phyloP scores from a whole-genome alignment of 768 basidiomycete genomes.

The Russula sp. region DNA sequence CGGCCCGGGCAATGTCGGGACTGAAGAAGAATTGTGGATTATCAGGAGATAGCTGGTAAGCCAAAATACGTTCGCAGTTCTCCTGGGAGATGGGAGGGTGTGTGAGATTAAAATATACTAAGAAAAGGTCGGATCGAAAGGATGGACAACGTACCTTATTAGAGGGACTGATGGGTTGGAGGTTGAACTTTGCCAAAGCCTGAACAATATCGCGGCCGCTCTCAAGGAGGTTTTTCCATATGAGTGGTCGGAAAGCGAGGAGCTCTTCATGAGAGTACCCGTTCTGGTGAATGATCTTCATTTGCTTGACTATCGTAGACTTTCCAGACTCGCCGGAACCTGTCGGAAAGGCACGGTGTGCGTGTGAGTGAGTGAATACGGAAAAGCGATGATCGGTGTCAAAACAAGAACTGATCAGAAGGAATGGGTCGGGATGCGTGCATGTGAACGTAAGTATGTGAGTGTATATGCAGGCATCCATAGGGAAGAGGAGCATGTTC shows the following conservation, averaged over 20 bases:
- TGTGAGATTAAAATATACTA: conserved; percentile 15
- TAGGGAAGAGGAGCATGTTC: background rate
- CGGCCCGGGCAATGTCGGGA: conserved; percentile 67
- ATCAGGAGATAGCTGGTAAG: conserved; percentile 46
- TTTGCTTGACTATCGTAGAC: conserved; percentile 95
- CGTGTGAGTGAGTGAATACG: conserved; percentile 6
- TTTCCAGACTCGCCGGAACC: conserved; percentile 96
- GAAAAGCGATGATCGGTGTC: conserved; percentile 1
- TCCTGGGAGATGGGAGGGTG: conserved; percentile 30
- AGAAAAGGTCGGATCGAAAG: background rate
- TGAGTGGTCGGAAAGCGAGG: conserved; percentile 67
- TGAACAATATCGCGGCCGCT: conserved; percentile 82
- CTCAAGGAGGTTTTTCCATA: conserved; percentile 86
- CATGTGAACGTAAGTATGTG: background rate
- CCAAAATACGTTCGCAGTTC: conserved; percentile 60
- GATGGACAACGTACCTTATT: conserved; percentile 50
- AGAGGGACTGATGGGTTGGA: conserved; percentile 65
- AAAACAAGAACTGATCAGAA: conserved; percentile 2
- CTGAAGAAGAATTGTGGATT: conserved; percentile 44
- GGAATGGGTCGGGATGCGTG: background rate
- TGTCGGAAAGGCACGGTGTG: conserved; percentile 35
- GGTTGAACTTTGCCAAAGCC: conserved; percentile 81
- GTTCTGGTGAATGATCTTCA: conserved; percentile 97
- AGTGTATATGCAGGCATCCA: background rate
- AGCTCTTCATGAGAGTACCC: conserved; percentile 82